Evolutionary conservation across 1,284 basidiomycete species (phyloP).

Genomic region (Papiliotrema fonsecae): DNA sequence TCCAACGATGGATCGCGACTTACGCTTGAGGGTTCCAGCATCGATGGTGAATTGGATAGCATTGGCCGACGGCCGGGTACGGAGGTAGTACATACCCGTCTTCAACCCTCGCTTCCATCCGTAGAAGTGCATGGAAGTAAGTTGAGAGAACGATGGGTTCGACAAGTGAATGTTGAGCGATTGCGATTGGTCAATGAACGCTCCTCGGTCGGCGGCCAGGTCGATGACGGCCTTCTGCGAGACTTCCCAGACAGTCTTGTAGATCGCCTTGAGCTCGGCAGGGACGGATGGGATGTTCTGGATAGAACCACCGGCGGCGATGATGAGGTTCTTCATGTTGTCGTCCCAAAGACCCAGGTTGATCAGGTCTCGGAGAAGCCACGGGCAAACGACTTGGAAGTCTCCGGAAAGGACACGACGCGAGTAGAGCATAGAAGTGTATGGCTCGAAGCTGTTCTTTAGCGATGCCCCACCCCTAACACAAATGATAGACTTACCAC

Average conservation of each 20-base stretch:
- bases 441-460: slow-evolving; percentile 40
- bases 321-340: slow-evolving; percentile 99
- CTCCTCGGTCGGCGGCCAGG: slow-evolving; percentile 95
- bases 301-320: slow-evolving; percentile 93
- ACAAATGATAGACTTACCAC: slow-evolving; percentile 58
- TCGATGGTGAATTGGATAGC: slow-evolving; percentile 99
- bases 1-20: slow-evolving; percentile 43
- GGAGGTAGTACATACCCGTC: slow-evolving; percentile 93
- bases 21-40: slow-evolving; percentile 63
- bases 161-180: slow-evolving; percentile 88
- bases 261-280: slow-evolving; percentile 71
- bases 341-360: slow-evolving; percentile 95
- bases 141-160: slow-evolving; percentile 85
- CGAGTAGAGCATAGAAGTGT: slow-evolving; percentile 89
- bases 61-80: slow-evolving; percentile 88
- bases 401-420: slow-evolving; percentile 98
- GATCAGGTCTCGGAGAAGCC: slow-evolving; percentile 95
- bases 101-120: slow-evolving; percentile 99
- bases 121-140: slow-evolving; percentile 99
- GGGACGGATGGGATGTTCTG: slow-evolving; percentile 86
- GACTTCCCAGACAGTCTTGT: slow-evolving; percentile 81
- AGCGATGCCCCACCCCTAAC: neutral
- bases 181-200: slow-evolving; percentile 92
- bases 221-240: slow-evolving; percentile 98
- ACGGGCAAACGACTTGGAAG: slow-evolving; percentile 99